Base-by-base conservation (phyloP, 78 protist genomes). In the Tieghemostelium lacteum region DNA sequence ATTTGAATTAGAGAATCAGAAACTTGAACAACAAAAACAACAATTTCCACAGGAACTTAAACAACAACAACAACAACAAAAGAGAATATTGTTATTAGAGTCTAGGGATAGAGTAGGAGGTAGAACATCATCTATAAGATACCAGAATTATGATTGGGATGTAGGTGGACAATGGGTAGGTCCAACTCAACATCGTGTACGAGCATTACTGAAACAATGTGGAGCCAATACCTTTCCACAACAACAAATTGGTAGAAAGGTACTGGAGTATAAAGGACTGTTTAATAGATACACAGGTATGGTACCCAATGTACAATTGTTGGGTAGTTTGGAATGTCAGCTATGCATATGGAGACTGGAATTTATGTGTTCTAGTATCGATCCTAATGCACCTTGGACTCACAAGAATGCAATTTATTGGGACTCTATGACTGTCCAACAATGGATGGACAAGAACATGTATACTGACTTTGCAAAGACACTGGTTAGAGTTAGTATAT, bases 111-210 rank as follows among this genome's bases (percentile, higher is more conserved):
- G 75, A 39, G 75, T 78, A 2, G 88, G 88, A 2, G 88, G 88
- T 40, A 64, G 88, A 66, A 78, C 75, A 0, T 28, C 33, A 36
- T 45, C 58, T n/a, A n/a, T 65, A 12, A 33, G 55, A 7, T 34
- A 16, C 45, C 37, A 78, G 33, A 50, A 28, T 39, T 78, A 78
- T 78, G 33, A 17, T 20, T 78, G 75, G 75, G 88, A 78, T 66
- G 20, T 78, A 10, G 88, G 88, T 55, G 88, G 88, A 3, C 88
- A 78, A 39, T 78, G 88, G 88, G 74, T 78, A 17, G 88, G 76
- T 16, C 66, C 66, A 50, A 54, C 75, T 19, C 88, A 78, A 37
- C 16, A 66, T 40, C 17, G 88, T 37, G 19, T 78, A 3, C 20
- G 39, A n/a, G 36, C 31, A 26, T 78, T 78, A 26, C 19, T 78